These are phyloP conservation scores for Phalaenopsis aphrodite DNA, from an alignment of 106 monocot genomes.

Conservation along the genomic window DNA sequence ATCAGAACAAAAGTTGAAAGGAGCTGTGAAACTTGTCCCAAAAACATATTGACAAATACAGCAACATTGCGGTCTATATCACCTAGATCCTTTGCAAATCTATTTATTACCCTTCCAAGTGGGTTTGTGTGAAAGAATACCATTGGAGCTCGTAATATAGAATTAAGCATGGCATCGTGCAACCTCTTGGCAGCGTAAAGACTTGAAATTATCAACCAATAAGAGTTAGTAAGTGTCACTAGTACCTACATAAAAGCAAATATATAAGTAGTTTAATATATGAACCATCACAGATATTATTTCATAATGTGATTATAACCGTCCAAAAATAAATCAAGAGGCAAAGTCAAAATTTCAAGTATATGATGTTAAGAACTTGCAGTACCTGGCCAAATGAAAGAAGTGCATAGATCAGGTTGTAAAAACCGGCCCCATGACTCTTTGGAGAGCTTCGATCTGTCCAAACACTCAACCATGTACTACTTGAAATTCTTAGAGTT, in stretches of 20 bases:
- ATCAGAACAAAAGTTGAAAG: slow-evolving; percentile 97
- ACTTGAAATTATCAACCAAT: slow-evolving; percentile 89
- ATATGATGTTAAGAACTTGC: slow-evolving; percentile 4
- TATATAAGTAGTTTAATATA: neutral
- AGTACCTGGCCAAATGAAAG: slow-evolving; percentile 83
- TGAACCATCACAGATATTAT: neutral
- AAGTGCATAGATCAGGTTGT: slow-evolving; percentile 76
- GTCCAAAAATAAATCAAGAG: slow-evolving; percentile 2
- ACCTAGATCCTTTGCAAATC: slow-evolving; percentile 94
- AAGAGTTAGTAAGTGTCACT: slow-evolving; percentile 72
- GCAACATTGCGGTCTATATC: slow-evolving; percentile 94
- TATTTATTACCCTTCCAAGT: slow-evolving; percentile 89
- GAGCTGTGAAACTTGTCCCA: slow-evolving; percentile 86
- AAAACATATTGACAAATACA: slow-evolving; percentile 75
- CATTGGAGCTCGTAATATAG: slow-evolving; percentile 95
- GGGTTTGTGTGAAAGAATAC: slow-evolving; percentile 98
- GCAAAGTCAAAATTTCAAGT: neutral
- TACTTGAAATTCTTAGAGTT: slow-evolving; percentile 83
- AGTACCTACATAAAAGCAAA: slow-evolving; percentile 44
- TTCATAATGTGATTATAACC: neutral
- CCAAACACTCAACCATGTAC: slow-evolving; percentile 94
- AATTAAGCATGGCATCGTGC: slow-evolving; percentile 86
- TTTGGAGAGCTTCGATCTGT: slow-evolving; percentile 73
- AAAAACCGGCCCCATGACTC: slow-evolving; percentile 65
- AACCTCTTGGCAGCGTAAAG: slow-evolving; percentile 85